These are phyloP conservation scores for Acrasis kona DNA, from an alignment of 78 protist genomes.

Conservation along the genomic window DNA sequence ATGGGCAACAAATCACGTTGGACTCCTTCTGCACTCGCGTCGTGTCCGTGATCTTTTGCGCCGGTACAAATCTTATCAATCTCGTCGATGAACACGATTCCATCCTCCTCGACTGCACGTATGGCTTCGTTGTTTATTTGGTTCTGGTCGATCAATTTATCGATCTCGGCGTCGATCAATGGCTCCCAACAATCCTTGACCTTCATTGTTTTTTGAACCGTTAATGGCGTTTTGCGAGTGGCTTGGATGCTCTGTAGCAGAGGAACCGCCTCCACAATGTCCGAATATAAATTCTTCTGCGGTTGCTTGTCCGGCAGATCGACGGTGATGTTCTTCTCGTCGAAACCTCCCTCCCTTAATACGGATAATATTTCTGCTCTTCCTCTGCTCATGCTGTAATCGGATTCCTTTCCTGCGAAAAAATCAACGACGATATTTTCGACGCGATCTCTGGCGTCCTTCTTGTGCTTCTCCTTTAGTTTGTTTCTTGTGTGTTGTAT, in stretches of 20 bases:
- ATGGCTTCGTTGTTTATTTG: constrained; percentile 57
- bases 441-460: background rate
- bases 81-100: constrained; percentile 89
- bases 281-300: background rate
- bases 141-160: constrained; percentile 32
- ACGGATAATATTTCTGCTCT: constrained; percentile 11
- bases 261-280: background rate
- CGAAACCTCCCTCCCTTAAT: constrained; percentile 38
- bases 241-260: background rate
- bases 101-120: constrained; percentile 70
- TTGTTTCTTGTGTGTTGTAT: constrained; percentile 17
- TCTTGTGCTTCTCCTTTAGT: background rate
- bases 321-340: constrained; percentile 31
- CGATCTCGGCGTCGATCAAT: constrained; percentile 10
- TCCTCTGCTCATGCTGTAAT: constrained; percentile 4
- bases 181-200: constrained; percentile 17
- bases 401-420: constrained; percentile 9
- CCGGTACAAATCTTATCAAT: constrained; percentile 77
- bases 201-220: constrained; percentile 12
- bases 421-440: constrained; percentile 32
- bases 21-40: constrained; percentile 83
- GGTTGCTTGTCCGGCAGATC: constrained; percentile 28
- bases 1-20: constrained; percentile 88
- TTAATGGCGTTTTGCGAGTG: background rate
- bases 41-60: constrained; percentile 2